Percentiles rank a stretch among this genome's conserved stretches.
phyloP scores from a whole-genome alignment of 1,284 basidiomycete genomes.

The Ceratobasidium sp. region DNA sequence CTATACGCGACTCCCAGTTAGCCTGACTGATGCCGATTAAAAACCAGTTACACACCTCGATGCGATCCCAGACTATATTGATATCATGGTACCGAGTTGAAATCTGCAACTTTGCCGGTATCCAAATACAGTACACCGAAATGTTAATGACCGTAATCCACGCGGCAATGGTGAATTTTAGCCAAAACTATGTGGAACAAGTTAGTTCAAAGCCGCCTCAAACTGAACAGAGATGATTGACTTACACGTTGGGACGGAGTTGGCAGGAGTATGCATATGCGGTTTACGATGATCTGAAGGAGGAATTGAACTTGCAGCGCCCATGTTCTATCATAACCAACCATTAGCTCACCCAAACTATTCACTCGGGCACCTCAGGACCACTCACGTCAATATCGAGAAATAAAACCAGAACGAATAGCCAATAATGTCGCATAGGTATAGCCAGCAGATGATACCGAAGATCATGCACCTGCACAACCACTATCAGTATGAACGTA shows the following conservation, averaged over 20 bases:
- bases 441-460: conserved; percentile 49
- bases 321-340: conserved; percentile 23
- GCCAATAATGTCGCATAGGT: conserved; percentile 45
- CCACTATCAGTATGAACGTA: not conserved
- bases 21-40: too few relatives aligned
- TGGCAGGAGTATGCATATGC: conserved; percentile 45
- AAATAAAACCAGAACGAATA: conserved; percentile 49
- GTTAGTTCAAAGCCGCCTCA: not conserved
- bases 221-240: not conserved
- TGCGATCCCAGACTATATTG: conserved; percentile 48
- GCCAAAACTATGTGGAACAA: conserved; percentile 29
- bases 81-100: conserved; percentile 43
- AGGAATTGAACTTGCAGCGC: conserved; percentile 49
- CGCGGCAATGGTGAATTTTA: conserved; percentile 48
- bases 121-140: conserved; percentile 50
- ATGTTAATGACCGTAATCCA: conserved; percentile 50
- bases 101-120: conserved; percentile 50
- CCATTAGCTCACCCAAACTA: not conserved
- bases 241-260: conserved; percentile 16
- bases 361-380: not conserved
- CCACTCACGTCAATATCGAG: conserved; percentile 46
- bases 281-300: conserved; percentile 50
- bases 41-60: conserved; percentile 25
- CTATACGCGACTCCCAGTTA: not conserved
- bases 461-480: conserved; percentile 40